Percentiles rank a stretch among this genome's conserved stretches.
phyloP scores from a whole-genome alignment of 495 filamentous ascomycete genomes.

The Chlorociboria aeruginascens region DNA sequence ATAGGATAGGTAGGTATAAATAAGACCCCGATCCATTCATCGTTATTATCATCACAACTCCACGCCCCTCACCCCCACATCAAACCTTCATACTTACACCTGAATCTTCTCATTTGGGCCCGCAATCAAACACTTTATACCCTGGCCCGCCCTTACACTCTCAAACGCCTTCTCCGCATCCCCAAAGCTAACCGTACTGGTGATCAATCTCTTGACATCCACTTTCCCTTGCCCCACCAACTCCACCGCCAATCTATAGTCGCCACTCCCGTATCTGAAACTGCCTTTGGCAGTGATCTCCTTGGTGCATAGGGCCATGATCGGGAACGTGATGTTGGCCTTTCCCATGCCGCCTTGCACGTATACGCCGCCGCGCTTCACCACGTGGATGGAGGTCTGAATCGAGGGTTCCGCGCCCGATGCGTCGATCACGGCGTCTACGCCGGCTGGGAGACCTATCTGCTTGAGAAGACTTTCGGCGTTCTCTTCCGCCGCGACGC shows the following conservation, averaged over 20 bases:
- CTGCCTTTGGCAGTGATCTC: slow-evolving; percentile 71
- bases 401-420: slow-evolving; percentile 69
- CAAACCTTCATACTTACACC: no score
- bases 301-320: slow-evolving; percentile 67
- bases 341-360: slow-evolving; percentile 79
- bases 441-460: slow-evolving; percentile 38
- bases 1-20: no score
- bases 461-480: slow-evolving; percentile 42
- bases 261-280: slow-evolving; percentile 74
- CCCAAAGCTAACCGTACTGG: slow-evolving; percentile 54
- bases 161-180: slow-evolving; percentile 69
- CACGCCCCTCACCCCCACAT: no score
- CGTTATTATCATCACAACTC: no score
- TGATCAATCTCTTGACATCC: slow-evolving; percentile 60
- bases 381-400: slow-evolving; percentile 57
- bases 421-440: slow-evolving; percentile 74
- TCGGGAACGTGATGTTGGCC: slow-evolving; percentile 66
- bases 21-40: not conserved
- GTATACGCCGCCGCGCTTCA: slow-evolving; percentile 64
- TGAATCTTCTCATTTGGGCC: slow-evolving; percentile 42
- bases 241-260: slow-evolving; percentile 67
- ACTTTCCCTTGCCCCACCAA: slow-evolving; percentile 52
- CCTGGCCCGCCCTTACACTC: slow-evolving; percentile 61
- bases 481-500: slow-evolving; percentile 47
- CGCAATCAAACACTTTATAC: slow-evolving; percentile 76